These are phyloP conservation scores for Aspergillus floridensis DNA, from an alignment of 2,329 filamentous ascomycete species.

Conservation along the genomic window DNA sequence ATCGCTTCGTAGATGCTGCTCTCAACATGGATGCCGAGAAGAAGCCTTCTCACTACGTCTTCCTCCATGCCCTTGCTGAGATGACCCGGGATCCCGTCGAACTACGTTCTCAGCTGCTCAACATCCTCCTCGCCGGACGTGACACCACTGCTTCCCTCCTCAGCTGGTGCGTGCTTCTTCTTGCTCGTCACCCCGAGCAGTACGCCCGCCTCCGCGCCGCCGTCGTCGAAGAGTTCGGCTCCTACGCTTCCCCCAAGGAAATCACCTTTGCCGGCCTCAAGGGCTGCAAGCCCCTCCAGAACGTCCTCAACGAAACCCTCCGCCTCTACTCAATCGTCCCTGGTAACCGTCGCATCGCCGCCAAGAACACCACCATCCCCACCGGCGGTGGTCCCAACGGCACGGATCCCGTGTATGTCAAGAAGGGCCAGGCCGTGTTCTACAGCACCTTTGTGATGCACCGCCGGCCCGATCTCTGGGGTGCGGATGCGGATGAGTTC, in stretches of 20 bases:
- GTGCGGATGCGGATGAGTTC: conserved; percentile 52
- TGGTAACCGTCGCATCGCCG: conserved; percentile 42
- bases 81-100: conserved; percentile 48
- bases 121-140: conserved; percentile 53
- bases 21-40: conserved; percentile 25
- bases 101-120: conserved; percentile 50
- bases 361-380: conserved; percentile 45
- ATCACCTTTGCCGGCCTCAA: conserved; percentile 46
- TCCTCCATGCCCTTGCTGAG: conserved; percentile 50
- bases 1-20: conserved; percentile 23
- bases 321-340: conserved; percentile 50
- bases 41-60: conserved; percentile 44
- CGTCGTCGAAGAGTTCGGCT: conserved; percentile 20
- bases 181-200: conserved; percentile 19
- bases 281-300: conserved; percentile 38
- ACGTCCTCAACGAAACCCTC: conserved; percentile 41
- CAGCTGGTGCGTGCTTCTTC: conserved; percentile 36
- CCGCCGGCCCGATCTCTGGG: conserved; percentile 56
- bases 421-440: conserved; percentile 62
- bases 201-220: conserved; percentile 18
- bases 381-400: conserved; percentile 61
- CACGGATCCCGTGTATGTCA: conserved; percentile 60
- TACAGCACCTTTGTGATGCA: conserved; percentile 74
- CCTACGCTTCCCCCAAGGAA: conserved; percentile 11
- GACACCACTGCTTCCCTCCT: conserved; percentile 53